Evolutionary conservation across 305 asterid genomes (phyloP).

Genomic region (Ilex paraguariensis): DNA sequence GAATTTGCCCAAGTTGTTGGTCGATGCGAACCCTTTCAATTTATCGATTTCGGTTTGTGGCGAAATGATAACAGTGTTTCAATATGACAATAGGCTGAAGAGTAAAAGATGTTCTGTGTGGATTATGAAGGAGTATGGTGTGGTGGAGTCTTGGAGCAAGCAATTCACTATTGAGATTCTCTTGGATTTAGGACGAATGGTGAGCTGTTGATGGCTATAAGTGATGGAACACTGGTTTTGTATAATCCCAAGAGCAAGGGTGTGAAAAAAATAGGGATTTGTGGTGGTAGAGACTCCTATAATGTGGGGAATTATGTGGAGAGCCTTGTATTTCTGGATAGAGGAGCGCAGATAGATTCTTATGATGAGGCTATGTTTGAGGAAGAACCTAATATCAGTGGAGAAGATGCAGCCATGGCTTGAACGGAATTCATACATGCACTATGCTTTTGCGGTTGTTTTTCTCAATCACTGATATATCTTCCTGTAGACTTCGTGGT

Average conservation of each 20-base stretch:
- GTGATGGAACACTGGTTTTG: constrained; percentile 18
- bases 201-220: constrained; percentile 33
- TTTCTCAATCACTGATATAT: too few species aligned
- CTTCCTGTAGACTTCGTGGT: too few species aligned
- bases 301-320: constrained; percentile 33
- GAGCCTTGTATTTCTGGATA: constrained; percentile 38
- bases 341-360: too few species aligned
- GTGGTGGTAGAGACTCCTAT: constrained; percentile 35
- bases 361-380: too few species aligned
- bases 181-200: constrained; percentile 39
- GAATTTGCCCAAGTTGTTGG: constrained; percentile 36
- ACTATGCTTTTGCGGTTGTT: too few species aligned
- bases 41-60: constrained; percentile 19
- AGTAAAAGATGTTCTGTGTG: constrained; percentile 38
- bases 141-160: constrained; percentile 46
- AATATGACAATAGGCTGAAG: constrained; percentile 4
- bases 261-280: constrained; percentile 24
- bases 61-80: constrained; percentile 33
- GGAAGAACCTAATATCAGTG: too few species aligned
- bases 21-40: constrained; percentile 8
- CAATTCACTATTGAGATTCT: constrained; percentile 31
- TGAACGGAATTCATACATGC: too few species aligned
- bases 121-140: constrained; percentile 56
- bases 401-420: too few species aligned
- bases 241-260: constrained; percentile 9